phyloP scores from a whole-genome alignment of 2,329 filamentous ascomycete genomes.

The Claviceps digitariae region DNA sequence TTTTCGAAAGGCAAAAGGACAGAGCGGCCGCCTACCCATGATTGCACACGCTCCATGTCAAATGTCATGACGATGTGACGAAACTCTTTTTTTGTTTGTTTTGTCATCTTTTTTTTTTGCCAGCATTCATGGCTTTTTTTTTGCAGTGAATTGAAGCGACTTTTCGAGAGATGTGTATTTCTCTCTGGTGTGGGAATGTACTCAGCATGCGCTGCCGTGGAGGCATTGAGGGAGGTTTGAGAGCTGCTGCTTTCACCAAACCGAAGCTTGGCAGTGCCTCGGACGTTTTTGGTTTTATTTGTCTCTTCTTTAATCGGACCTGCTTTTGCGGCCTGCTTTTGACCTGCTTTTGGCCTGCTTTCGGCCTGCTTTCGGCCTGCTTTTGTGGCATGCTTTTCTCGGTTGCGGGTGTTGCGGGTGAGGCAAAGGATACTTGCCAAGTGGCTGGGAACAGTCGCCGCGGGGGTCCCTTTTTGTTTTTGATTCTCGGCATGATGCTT shows the following conservation, averaged over 20 bases:
- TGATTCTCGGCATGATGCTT: neutral
- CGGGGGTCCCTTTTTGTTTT: neutral
- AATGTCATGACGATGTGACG: slow-evolving; percentile 3
- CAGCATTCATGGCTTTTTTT: neutral
- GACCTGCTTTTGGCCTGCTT: neutral
- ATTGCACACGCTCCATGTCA: neutral
- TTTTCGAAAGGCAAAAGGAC: slow-evolving; percentile 13
- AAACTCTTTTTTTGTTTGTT: neutral
- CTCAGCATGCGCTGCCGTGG: neutral
- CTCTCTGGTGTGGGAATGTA: neutral
- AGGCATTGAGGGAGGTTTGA: neutral
- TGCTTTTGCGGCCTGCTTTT: neutral
- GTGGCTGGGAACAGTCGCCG: no score
- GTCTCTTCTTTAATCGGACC: neutral
- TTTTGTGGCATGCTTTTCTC: neutral
- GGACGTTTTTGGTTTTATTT: neutral
- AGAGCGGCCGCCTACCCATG: slow-evolving; percentile 20
- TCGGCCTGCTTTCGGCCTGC: no score
- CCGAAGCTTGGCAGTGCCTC: neutral
- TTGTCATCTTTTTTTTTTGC: neutral
- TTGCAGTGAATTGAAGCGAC: neutral
- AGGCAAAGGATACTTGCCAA: neutral
- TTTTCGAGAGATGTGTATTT: neutral
- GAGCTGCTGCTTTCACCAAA: neutral
- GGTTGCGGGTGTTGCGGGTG: neutral